A percentile compares a stretch with the other conserved stretches of the same genome.
These are phyloP conservation scores for Dactylellina parvicollis DNA, from an alignment of 2,329 filamentous ascomycete species.

Conservation along the genomic window DNA sequence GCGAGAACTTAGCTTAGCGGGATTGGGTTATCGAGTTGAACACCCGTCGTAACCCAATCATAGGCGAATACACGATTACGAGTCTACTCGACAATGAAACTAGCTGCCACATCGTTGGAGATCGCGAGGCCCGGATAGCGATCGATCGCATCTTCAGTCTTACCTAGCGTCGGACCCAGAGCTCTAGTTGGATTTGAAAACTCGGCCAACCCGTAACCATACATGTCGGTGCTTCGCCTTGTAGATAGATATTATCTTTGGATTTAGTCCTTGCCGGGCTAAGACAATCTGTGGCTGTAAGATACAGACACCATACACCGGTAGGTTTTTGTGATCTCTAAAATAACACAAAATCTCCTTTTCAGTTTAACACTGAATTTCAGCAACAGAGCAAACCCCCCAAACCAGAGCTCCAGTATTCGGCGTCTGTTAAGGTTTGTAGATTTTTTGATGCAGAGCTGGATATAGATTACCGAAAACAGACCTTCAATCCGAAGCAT, in stretches of 20 bases:
- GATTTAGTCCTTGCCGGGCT: neutral
- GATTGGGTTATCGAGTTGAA: constrained; percentile 1
- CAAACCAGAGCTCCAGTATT: constrained; percentile 9
- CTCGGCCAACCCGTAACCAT: constrained; percentile 5
- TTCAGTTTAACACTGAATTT: constrained; percentile 5
- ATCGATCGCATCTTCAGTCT: neutral
- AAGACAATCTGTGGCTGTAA: constrained; percentile 20
- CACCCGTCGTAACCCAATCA: constrained; percentile 26
- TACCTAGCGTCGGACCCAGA: neutral
- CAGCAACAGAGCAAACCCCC: neutral
- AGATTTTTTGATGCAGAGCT: neutral
- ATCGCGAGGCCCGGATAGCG: constrained; percentile 1
- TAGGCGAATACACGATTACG: constrained; percentile 12
- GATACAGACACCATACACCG: neutral
- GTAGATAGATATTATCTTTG: neutral
- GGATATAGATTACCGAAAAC: constrained; percentile 3
- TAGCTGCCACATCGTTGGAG: constrained; percentile 13
- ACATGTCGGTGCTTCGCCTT: neutral
- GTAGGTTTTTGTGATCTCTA: no score
- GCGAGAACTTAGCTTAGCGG: constrained; percentile 22
- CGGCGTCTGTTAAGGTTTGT: constrained; percentile 4
- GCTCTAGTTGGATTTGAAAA: neutral
- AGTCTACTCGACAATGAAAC: constrained; percentile 21
- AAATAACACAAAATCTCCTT: no score
- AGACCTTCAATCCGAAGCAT: constrained; percentile 47